Base-by-base conservation (phyloP, 2,329 filamentous ascomycete species). In the Aplosporella prunicola region DNA sequence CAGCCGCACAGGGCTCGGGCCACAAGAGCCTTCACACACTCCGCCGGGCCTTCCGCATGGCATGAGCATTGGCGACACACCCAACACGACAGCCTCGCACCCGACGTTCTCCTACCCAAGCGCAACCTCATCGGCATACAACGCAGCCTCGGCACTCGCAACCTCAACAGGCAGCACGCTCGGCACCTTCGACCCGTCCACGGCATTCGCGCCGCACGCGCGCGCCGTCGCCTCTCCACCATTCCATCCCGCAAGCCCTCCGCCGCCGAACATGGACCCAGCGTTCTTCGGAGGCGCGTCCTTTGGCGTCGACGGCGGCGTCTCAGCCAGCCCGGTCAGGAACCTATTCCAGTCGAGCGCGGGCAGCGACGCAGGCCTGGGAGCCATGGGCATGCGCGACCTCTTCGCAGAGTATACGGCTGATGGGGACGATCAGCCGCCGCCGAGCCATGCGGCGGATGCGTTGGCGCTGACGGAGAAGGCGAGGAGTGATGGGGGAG, bases 341-440 rank as follows among this genome's bases (percentile, higher is more conserved):
- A 53, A 59, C 35, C 45, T 53, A 1, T 60, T 60, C 46, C 57
- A 57, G 45, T 56, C 53, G 40, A 58, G 55, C 27, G 31, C 31
- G 5, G 51, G 51, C 22, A 58, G 51, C 35, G 53, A 50, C 9
- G 50, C 57, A 23, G 57, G 38, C 9, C 30, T 17, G 13, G 37
- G 30, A 13, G 34, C 29, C 11, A 24, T 20, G 7, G 28, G 24
- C 15, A 37, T 37, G 17, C 20, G 33, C 10, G 39, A 41, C 16
- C 15, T 41, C n/a, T 41, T 41, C 23, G 35, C 38, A 6, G 38
- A 40, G n/a, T 40, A 35, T 17, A 40, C 38, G 10, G 38, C 31
- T 20, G 37, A 39, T 13, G 32, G 31, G 14, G 31, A 35, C 17
- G 38, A 20, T 17, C 32, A 36, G 32, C 33, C 35, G 22, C 33